Base-by-base conservation (phyloP, 108 stramenopile genomes). In the Mediolabrus comicus region DNA sequence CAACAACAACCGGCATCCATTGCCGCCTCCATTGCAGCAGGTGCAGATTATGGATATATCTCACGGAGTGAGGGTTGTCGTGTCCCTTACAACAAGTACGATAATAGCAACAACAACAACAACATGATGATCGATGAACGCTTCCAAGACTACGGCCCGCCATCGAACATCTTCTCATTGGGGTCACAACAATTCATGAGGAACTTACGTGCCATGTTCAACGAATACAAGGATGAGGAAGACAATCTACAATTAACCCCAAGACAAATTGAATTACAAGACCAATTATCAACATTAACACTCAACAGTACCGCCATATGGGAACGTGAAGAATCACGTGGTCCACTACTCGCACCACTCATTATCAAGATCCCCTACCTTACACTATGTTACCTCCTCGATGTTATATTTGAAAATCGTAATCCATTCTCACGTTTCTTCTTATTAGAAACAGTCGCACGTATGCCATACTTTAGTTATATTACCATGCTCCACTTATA, bases 391-490 rank as follows among this genome's bases (percentile, higher is more conserved):
- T 83, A 63, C 27, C 26, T 90, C 5, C 75, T 90, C 24, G 89
- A 90, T 63, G 81, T 80, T 9, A 53, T 86, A 7, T 90, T 90
- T 56, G 82, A 86, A 32, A 79, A 72, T 4, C 69, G 66, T 22
- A 74, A 84, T 59, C 69, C 83, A 2, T 83, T 89, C 64, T 64
- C 80, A 3, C 54, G 91, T 8, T 97, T 97, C 63, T 92, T 84
- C 49, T 64, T 91, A 0, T 62, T 97, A 29, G 96, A 97, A 67
- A 95, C 90, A 3, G 84, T 97, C 6, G 96, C 96, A 3, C 77
- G 96, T 14, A 90, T 97, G 75, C 96, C 96, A 1, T 97, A 97
- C 79, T 95, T 97, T 71, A 74, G 85, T 19, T 97, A 95, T 66
- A 84, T 94, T 35, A 87, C 89, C 32, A 92, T 95, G 82, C 81